Base-by-base conservation (phyloP, 805 yeast species). In the Metschnikowia hibisci region DNA sequence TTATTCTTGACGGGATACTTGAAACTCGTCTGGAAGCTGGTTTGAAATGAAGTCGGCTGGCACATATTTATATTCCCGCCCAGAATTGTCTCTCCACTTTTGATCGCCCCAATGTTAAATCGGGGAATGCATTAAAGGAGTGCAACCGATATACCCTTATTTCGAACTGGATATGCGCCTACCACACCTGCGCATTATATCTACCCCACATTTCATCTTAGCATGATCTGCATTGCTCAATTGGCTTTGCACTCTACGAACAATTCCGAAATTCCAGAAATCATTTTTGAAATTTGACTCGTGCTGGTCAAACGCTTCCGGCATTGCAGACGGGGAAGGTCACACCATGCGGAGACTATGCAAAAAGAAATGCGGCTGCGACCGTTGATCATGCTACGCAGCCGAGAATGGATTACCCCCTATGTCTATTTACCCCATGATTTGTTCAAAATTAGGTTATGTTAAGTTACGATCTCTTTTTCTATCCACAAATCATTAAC, bases 331-430 rank as follows among this genome's bases (percentile, higher is more conserved):
- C 18, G 31, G 12, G 39, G 23, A 27, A 16, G 39, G 39, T 35
- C 39, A 35, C 39, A 27, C 39, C 31, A 35, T 18, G 32, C 32
- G 32, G 11, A 16, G 9, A 28, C 37, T 7, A n/a, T 18, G 10
- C 25, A 35, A 35, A 35, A 35, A 35, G 39, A 35, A 35, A 35
- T 35, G 32, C 36, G 39, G 32, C 30, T 35, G 38, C 38, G 39
- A 26, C n/a, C 10, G 39, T n/a, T 27, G 18, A 27, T 25, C 18
- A 5, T 27, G 38, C 38, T 25, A 20, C 29, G 12, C 20, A 4
- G 5, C 18, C 37, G 10, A 8, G 7, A 20, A 20, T 8, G 23
- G 23, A 20, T 20, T 6, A 20, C 23, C 23, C n/a, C 23, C 23
- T 20, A 20, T 20, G 23, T 20, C 23, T n/a, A n/a, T n/a, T n/a